Percentiles rank a stretch among this genome's conserved stretches.
phyloP scores from a whole-genome alignment of 306 rosid genomes.

The Arachis stenosperma region DNA sequence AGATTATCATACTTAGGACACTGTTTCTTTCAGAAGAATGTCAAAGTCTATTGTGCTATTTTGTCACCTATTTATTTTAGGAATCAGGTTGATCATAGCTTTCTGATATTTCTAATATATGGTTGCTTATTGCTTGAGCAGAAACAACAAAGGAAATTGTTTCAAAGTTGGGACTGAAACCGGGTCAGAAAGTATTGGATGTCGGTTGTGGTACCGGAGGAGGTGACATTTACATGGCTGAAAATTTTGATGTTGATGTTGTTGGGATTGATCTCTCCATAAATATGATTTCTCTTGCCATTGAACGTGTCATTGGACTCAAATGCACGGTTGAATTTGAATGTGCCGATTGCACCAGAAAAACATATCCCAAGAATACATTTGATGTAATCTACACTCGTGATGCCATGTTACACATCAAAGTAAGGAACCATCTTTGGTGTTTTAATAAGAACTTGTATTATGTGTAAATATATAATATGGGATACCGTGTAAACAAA shows the following conservation, averaged over 20 bases:
- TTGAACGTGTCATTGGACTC: constrained; percentile 83
- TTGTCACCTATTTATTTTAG: neutral
- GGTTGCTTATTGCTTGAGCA: constrained; percentile 45
- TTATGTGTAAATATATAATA: no score
- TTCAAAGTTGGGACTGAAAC: constrained; percentile 66
- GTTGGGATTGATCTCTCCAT: constrained; percentile 93
- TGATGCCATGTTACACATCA: constrained; percentile 88
- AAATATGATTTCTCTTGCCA: constrained; percentile 88
- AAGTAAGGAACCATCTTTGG: constrained; percentile 53
- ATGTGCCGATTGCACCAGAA: constrained; percentile 86
- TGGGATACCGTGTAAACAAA: no score
- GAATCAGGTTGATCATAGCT: neutral
- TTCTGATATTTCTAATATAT: constrained; percentile 1
- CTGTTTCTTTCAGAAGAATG: neutral
- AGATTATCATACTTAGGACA: neutral
- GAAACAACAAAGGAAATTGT: constrained; percentile 86
- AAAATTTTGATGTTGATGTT: constrained; percentile 80
- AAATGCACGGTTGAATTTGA: constrained; percentile 81
- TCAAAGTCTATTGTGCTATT: constrained; percentile 1
- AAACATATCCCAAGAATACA: constrained; percentile 63
- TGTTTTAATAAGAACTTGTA: neutral
- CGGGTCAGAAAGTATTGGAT: constrained; percentile 78
- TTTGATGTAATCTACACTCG: constrained; percentile 89
- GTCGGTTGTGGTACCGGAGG: constrained; percentile 98
- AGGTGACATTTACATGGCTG: constrained; percentile 93